Base-by-base conservation (phyloP, 1,139 yeast species). In the Geotrichum siamense region DNA sequence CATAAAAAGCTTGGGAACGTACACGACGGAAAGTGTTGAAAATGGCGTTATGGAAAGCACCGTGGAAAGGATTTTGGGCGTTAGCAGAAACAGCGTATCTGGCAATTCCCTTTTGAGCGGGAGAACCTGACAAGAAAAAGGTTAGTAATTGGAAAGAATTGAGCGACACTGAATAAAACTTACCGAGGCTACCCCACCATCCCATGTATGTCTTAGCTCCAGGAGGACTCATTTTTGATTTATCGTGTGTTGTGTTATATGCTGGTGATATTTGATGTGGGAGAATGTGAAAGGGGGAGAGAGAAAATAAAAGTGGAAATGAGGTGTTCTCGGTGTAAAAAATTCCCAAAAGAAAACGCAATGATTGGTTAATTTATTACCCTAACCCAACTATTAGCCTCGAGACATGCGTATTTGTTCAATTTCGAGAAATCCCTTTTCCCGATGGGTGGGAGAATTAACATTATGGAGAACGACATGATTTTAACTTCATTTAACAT, bases 11-110 rank as follows among this genome's bases (percentile, higher is more conserved):
- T 73, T 91, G 97, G 63, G 82, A 74, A 72, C 79, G 84, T 58
- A 82, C 79, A 76, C 98, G 84, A 77, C 98, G 87, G 76, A 84
- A 84, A 41, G 84, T 78, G 79, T 93, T 91, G 81, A 84, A 89
- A 56, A 89, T 69, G 48, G 96, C 86, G 67, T 78, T 80, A 74
- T 89, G 78, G 59, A 82, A 75, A 57, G 81, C 78, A 55, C 94
- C 96, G 67, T 82, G 82, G 64, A 91, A 74, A 49, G 97, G 96
- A 67, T 78, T 81, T 68, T 93, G 94, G 49, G 96, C 96, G 58
- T 75, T 84, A 52, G 96, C 94, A 52, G 98, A 83, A 51, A 91
- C 89, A 48, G 95, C 73, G 74, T 91, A 93, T 45, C 64, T 57
- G 43, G 56, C 61, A 44, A 47, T 47, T 10, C 52, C 52, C 48